These are phyloP conservation scores for Lachnellula suecica DNA, from an alignment of 2,329 filamentous ascomycete species.

Conservation along the genomic window DNA sequence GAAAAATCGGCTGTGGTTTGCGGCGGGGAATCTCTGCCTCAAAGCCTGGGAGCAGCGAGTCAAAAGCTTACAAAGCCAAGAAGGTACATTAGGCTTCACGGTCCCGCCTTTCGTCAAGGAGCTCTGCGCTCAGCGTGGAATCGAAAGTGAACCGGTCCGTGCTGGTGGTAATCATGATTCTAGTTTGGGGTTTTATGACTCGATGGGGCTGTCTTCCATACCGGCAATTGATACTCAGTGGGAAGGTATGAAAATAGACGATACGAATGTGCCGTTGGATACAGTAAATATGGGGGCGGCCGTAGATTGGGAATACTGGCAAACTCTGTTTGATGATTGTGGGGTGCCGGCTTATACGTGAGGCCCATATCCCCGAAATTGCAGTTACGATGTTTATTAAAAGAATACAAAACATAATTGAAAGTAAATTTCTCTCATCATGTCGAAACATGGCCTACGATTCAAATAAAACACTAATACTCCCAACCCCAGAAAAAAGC, in stretches of 20 bases:
- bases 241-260: neutral
- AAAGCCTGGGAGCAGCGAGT: conserved; percentile 15
- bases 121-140: neutral
- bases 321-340: conserved; percentile 8
- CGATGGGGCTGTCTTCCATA: neutral
- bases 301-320: conserved; percentile 17
- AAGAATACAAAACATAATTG: too few species aligned
- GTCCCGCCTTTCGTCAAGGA: neutral
- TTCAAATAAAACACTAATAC: too few species aligned
- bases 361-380: too few species aligned
- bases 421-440: too few species aligned
- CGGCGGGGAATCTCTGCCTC: conserved; percentile 15
- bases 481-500: too few species aligned
- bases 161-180: neutral
- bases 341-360: neutral
- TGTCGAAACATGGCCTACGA: too few species aligned
- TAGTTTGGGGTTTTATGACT: neutral
- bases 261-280: neutral
- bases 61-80: neutral
- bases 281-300: neutral
- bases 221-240: neutral
- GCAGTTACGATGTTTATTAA: too few species aligned
- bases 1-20: conserved; percentile 10
- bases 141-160: neutral
- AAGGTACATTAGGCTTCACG: neutral